Evolutionary conservation across 1,284 basidiomycete genomes (phyloP).

Genomic region (Puccinia brachypodii): DNA sequence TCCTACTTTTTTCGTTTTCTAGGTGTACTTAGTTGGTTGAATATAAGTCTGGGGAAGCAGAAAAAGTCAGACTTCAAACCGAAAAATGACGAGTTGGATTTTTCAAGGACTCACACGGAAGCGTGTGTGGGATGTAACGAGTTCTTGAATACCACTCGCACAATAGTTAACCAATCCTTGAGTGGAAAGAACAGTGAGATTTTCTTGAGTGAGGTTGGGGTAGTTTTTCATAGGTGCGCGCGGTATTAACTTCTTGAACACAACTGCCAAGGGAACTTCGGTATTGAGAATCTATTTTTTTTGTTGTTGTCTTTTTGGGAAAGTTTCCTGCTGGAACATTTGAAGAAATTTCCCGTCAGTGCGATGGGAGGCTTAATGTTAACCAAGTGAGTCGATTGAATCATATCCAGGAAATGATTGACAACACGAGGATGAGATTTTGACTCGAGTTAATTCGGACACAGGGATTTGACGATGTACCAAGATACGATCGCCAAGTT

Average conservation of each 20-base stretch:
- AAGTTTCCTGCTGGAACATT: constrained; percentile 87
- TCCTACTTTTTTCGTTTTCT: not conserved
- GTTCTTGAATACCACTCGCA: constrained; percentile 74
- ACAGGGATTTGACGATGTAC: constrained; percentile 90
- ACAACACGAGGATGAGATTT: not conserved
- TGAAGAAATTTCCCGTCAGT: constrained; percentile 93
- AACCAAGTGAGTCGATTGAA: constrained; percentile 68
- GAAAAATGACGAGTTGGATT: constrained; percentile 89
- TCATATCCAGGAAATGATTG: not conserved
- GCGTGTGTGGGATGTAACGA: constrained; percentile 88
- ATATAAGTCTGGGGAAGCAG: constrained; percentile 78
- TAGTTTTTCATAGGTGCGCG: constrained; percentile 82
- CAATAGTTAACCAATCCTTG: constrained; percentile 70
- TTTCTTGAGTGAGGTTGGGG: constrained; percentile 89
- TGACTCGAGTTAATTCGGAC: not conserved
- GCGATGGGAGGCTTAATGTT: constrained; percentile 97
- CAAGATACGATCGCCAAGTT: constrained; percentile 86
- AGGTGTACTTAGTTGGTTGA: constrained; percentile 59
- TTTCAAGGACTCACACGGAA: constrained; percentile 91
- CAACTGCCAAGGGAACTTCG: not conserved
- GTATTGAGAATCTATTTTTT: constrained; percentile 37
- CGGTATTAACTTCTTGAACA: constrained; percentile 30
- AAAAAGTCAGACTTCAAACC: constrained; percentile 97
- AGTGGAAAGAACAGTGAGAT: constrained; percentile 88
- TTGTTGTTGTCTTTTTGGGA: not conserved